Conservation (phyloP, 441 rosid genomes). For the Metrosideros polymorpha region DNA sequence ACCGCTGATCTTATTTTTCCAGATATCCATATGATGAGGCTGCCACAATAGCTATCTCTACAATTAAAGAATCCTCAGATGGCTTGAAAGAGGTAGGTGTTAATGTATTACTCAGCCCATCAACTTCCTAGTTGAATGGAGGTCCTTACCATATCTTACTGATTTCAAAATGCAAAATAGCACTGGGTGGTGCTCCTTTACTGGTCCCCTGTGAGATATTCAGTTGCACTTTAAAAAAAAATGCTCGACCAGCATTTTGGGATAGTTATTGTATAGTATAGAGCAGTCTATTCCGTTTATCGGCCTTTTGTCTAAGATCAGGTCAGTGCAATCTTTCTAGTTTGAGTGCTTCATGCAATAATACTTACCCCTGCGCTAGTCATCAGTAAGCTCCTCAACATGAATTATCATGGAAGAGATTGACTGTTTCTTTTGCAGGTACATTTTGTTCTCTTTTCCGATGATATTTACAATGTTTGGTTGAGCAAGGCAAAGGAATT, state of each 20-base stretch:
- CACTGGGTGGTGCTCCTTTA: not conserved
- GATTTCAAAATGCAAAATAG: not conserved
- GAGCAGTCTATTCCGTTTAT: not conserved
- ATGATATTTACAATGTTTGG: slow-evolving; percentile 51
- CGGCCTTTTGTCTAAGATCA: not conserved
- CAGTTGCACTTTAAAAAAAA: not conserved
- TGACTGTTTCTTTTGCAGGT: slow-evolving; percentile 29
- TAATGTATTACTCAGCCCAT: not conserved
- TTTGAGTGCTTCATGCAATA: not conserved
- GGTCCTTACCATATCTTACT: not conserved
- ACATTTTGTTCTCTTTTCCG: slow-evolving; percentile 62
- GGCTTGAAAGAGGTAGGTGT: slow-evolving; percentile 63
- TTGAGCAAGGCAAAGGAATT: slow-evolving; percentile 56
- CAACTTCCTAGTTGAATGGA: not conserved
- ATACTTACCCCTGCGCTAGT: not conserved
- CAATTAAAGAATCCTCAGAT: slow-evolving; percentile 48
- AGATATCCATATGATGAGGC: slow-evolving; percentile 89
- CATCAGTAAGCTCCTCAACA: not conserved
- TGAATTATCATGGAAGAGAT: not conserved
- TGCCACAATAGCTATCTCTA: slow-evolving; percentile 61
- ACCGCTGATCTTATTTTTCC: not conserved
- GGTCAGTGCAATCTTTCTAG: not conserved
- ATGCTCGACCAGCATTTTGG: not conserved
- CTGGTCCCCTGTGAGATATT: not conserved
- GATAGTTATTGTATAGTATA: not conserved